Evolutionary conservation across 495 filamentous ascomycete species (phyloP), one percentile per base, ranked within the genome.

Genomic region (Cryomyces minteri): DNA sequence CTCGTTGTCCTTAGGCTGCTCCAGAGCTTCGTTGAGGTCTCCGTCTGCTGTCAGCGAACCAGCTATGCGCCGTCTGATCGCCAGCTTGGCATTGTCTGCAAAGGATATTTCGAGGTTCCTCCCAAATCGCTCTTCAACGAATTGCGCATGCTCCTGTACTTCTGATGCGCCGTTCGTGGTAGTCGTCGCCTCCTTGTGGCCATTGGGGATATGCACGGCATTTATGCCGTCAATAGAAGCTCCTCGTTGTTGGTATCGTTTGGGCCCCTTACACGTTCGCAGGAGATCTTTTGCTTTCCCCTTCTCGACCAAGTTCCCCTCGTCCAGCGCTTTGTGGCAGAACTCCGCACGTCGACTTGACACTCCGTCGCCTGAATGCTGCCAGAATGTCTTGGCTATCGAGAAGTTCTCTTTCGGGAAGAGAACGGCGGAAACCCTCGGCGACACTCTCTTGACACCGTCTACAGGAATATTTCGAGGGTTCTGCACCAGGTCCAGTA

Each of bases 41-140:
- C 74, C 68, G 56, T 88, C 71, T 5, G 72, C 76, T 7, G 75
- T 82, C 47, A 98, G 62, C 10, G 85, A 80, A 12, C 88, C 92
- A 6, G 92, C 83, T 57, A 98, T 96, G 33, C 90, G 77, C 48
- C 79, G 73, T 44, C 82, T 72, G 44, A 96, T 81, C 28, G 88
- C 90, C 28, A 81, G 65, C 55, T 88, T 94, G 32, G 92, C 92
- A 47, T 84, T 79, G 9, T 71, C 66, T 5, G 87, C 76, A 31
- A 90, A 73, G 0, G 76, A 75, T 9, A 81, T 59, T 52, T 84
- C 85, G 11, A 98, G 68, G 54, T 96, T 96, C 10, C 90, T 73
- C 8, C 90, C 90, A 59, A 93, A 96, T 12, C 90, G 75, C 64
- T 98, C 90, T 60, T 98, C 90, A 7, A 98, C 74, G 51, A 92